These are phyloP conservation scores for Penicillium daleae DNA, from an alignment of 495 filamentous ascomycete species.

Conservation along the genomic window DNA sequence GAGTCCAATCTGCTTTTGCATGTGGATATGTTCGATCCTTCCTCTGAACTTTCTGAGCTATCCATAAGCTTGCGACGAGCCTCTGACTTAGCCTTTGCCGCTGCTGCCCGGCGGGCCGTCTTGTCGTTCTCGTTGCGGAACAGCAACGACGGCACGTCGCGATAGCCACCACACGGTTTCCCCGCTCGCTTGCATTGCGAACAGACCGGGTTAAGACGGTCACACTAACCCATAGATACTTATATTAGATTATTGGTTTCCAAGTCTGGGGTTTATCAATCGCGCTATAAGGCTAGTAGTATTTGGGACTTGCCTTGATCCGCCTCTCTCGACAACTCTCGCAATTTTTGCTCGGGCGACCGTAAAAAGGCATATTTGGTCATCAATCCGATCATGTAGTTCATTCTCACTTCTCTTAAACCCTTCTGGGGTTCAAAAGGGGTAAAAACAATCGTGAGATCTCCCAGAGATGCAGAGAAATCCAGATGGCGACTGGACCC, in stretches of 20 bases:
- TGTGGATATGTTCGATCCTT: neutral
- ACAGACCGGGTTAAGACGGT: conserved; percentile 28
- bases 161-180: conserved; percentile 32
- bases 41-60: conserved; percentile 2
- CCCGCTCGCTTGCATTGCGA: conserved; percentile 31
- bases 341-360: conserved; percentile 29
- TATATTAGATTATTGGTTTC: conserved; percentile 7
- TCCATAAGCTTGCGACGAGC: conserved; percentile 17
- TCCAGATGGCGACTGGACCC: neutral
- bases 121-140: conserved; percentile 33
- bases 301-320: conserved; percentile 27
- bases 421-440: conserved; percentile 12
- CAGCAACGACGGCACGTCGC: conserved; percentile 23
- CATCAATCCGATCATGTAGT: neutral
- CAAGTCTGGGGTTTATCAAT: neutral
- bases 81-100: conserved; percentile 19
- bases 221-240: conserved; percentile 20
- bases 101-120: conserved; percentile 23
- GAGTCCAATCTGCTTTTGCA: neutral
- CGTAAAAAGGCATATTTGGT: conserved; percentile 29
- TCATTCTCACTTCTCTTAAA: neutral
- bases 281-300: neutral
- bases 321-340: conserved; percentile 28
- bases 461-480: neutral
- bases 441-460: conserved; percentile 21